Conservation (phyloP, 2,329 filamentous ascomycete genomes). For the Pyrenochaeta sp. region DNA sequence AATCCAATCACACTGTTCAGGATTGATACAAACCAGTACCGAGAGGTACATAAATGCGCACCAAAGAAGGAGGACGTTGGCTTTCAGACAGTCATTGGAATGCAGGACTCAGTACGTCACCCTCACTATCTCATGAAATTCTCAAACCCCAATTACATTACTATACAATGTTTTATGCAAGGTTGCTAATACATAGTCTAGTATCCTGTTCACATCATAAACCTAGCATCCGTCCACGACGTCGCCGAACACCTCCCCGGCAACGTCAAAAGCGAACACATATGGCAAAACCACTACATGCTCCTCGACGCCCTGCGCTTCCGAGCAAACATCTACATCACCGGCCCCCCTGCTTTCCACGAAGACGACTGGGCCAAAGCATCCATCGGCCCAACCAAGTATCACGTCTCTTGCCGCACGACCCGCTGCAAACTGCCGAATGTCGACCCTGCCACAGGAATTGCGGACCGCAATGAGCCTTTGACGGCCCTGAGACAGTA, state of each 20-base stretch:
- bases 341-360: slow-evolving; percentile 68
- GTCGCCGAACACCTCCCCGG: slow-evolving; percentile 65
- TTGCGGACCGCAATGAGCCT: slow-evolving; percentile 63
- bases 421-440: slow-evolving; percentile 76
- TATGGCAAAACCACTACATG: slow-evolving; percentile 49
- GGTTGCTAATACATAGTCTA: slow-evolving; percentile 36
- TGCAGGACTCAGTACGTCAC: slow-evolving; percentile 69
- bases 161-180: no score
- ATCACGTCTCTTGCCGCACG: slow-evolving; percentile 67
- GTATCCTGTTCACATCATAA: slow-evolving; percentile 75
- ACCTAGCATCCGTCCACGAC: slow-evolving; percentile 68
- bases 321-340: slow-evolving; percentile 75
- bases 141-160: no score
- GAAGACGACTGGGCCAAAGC: slow-evolving; percentile 75
- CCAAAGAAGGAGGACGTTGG: slow-evolving; percentile 65
- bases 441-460: slow-evolving; percentile 68
- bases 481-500: slow-evolving; percentile 65
- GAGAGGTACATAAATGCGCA: slow-evolving; percentile 68
- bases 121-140: no score
- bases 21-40: slow-evolving; percentile 64
- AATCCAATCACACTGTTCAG: slow-evolving; percentile 73
- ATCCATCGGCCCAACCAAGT: slow-evolving; percentile 11
- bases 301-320: slow-evolving; percentile 70
- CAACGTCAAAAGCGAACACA: slow-evolving; percentile 48
- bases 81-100: slow-evolving; percentile 71